Conservation (phyloP, 73 alveolate genomes). For the Uronychia binucleata region DNA sequence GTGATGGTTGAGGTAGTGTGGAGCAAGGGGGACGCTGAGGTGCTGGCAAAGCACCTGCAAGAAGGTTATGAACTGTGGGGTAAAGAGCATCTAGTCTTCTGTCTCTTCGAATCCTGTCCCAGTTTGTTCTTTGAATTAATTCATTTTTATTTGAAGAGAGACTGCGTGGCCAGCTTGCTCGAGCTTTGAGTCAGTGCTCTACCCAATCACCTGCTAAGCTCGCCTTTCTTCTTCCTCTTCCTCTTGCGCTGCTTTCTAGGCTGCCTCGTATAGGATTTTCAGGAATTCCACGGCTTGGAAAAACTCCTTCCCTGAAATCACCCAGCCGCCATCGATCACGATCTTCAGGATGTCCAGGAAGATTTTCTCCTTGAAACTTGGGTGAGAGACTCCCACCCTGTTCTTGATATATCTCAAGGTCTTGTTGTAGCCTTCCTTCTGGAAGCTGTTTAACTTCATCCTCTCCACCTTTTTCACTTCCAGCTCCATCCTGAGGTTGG, state of each 20-base stretch:
- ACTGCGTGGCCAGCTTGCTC: no score
- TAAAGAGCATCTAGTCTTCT: no score
- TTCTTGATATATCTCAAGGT: not conserved
- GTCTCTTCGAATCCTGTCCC: no score
- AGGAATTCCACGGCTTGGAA: not conserved
- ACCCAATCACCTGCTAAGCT: no score
- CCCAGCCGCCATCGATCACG: conserved; percentile 4
- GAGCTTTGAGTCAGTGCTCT: no score
- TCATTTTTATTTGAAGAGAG: no score
- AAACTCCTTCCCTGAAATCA: not conserved
- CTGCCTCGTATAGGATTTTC: not conserved
- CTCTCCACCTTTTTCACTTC: not conserved
- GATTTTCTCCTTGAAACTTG: not conserved
- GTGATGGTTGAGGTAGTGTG: no score
- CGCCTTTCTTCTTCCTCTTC: no score
- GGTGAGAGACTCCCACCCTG: not conserved
- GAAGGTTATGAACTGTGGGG: no score
- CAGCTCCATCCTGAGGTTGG: not conserved
- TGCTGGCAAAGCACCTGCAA: no score
- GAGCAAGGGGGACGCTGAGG: no score
- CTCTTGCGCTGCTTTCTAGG: not conserved
- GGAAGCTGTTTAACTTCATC: not conserved
- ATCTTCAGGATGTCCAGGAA: not conserved
- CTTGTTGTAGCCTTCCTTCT: conserved; percentile 1
- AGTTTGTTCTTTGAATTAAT: no score